phyloP scores from a whole-genome alignment of 805 yeast species.

The Candida insectalens region DNA sequence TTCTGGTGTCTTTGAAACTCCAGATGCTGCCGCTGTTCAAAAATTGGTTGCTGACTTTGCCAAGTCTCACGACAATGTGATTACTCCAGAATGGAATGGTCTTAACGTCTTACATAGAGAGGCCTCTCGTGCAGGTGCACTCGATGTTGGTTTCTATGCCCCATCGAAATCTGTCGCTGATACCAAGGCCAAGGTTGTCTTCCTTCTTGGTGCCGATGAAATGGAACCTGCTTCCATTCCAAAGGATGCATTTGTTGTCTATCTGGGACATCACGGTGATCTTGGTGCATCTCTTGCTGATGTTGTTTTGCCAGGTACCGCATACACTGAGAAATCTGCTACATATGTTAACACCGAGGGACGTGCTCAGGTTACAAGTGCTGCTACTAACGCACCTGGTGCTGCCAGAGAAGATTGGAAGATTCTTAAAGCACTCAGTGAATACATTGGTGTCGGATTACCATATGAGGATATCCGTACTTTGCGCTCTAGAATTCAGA shows the following conservation, averaged over 20 bases:
- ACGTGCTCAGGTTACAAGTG: slow-evolving; percentile 74
- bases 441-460: slow-evolving; percentile 58
- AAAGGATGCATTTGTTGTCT: slow-evolving; percentile 76
- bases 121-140: slow-evolving; percentile 82
- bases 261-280: slow-evolving; percentile 91
- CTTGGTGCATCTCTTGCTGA: slow-evolving; percentile 82
- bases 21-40: slow-evolving; percentile 54
- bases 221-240: slow-evolving; percentile 61
- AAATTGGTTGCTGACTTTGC: slow-evolving; percentile 54
- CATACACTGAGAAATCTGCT: slow-evolving; percentile 80
- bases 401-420: slow-evolving; percentile 91
- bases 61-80: slow-evolving; percentile 43
- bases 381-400: slow-evolving; percentile 83
- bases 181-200: slow-evolving; percentile 61
- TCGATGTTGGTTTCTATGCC: slow-evolving; percentile 70
- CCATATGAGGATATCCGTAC: slow-evolving; percentile 69
- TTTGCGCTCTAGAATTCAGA: slow-evolving; percentile 59
- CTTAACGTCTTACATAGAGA: slow-evolving; percentile 72
- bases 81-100: slow-evolving; percentile 74
- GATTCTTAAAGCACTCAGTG: slow-evolving; percentile 73
- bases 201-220: slow-evolving; percentile 81
- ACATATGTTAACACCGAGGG: slow-evolving; percentile 89
- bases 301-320: slow-evolving; percentile 78
- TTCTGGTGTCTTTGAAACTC: slow-evolving; percentile 62
- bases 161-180: slow-evolving; percentile 34